Conservation (phyloP, 2,329 filamentous ascomycete genomes). For the Dactylellina sp. region DNA sequence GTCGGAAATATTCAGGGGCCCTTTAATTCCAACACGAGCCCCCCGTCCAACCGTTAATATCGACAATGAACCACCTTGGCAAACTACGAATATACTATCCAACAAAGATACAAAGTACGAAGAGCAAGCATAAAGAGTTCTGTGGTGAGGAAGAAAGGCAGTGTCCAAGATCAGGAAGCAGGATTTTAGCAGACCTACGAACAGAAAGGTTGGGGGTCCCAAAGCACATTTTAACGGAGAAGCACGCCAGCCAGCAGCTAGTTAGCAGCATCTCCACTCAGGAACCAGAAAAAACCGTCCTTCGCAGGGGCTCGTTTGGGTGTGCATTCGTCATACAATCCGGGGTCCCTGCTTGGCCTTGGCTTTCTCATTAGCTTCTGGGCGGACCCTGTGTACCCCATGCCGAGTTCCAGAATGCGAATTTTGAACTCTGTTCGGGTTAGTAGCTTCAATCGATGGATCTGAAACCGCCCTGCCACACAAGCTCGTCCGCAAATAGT, state of each 20-base stretch:
- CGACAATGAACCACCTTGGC: too few relatives aligned
- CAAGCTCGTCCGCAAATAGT: not conserved
- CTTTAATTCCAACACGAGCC: not conserved
- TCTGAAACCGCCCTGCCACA: not conserved
- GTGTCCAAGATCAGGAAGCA: not conserved
- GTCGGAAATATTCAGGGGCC: not conserved
- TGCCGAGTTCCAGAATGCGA: too few relatives aligned
- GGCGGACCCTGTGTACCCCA: too few relatives aligned
- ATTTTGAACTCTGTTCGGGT: not conserved
- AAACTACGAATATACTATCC: too few relatives aligned
- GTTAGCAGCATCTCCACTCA: not conserved
- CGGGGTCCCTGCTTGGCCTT: not conserved
- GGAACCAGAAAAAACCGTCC: not conserved
- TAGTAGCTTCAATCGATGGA: not conserved
- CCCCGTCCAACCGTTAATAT: too few relatives aligned
- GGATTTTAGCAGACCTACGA: too few relatives aligned
- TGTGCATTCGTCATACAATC: constrained; percentile 2
- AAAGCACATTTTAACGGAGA: constrained; percentile 27
- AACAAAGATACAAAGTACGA: too few relatives aligned
- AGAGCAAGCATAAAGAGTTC: too few relatives aligned
- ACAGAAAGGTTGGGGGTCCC: not conserved
- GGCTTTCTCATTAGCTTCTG: too few relatives aligned
- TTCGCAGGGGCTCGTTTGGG: not conserved
- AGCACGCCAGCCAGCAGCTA: not conserved
- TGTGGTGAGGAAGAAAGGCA: not conserved